Conservation (phyloP, 441 rosid species). For the Syzygium syzygioides region DNA sequence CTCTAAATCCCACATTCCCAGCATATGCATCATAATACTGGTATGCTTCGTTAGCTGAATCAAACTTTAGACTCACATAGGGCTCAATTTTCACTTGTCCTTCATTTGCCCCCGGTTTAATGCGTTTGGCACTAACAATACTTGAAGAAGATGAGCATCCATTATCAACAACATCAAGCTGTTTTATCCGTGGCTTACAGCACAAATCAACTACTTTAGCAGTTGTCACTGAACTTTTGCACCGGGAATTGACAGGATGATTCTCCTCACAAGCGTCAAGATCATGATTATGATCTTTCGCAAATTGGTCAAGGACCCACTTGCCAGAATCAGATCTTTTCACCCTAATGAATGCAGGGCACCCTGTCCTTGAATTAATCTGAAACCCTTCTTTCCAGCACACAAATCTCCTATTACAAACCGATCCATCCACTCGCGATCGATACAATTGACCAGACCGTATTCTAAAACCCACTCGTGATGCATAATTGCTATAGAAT, state of each 20-base stretch:
- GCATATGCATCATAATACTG: constrained; percentile 63
- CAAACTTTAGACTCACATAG: constrained; percentile 49
- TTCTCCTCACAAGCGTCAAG: constrained; percentile 37
- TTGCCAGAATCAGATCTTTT: constrained; percentile 68
- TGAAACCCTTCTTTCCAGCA: constrained; percentile 91
- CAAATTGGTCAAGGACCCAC: constrained; percentile 81
- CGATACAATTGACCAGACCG: constrained; percentile 84
- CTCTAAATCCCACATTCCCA: constrained; percentile 57
- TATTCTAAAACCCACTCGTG: constrained; percentile 51
- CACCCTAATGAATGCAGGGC: constrained; percentile 82
- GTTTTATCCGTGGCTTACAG: constrained; percentile 23
- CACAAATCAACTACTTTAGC: neutral
- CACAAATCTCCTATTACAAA: constrained; percentile 74
- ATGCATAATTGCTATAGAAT: constrained; percentile 50
- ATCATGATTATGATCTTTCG: constrained; percentile 79
- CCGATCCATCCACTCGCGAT: constrained; percentile 75
- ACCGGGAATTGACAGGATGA: constrained; percentile 18
- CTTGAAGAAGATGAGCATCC: constrained; percentile 42
- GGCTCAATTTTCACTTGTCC: constrained; percentile 42
- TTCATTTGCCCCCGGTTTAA: constrained; percentile 46
- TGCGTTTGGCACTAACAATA: constrained; percentile 44
- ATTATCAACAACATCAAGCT: constrained; percentile 34
- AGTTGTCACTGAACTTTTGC: constrained; percentile 26
- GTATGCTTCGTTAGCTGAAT: constrained; percentile 70
- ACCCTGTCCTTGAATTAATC: constrained; percentile 76